phyloP scores from a whole-genome alignment of 1,139 yeast genomes.

The Scheffersomyces stambukii region DNA sequence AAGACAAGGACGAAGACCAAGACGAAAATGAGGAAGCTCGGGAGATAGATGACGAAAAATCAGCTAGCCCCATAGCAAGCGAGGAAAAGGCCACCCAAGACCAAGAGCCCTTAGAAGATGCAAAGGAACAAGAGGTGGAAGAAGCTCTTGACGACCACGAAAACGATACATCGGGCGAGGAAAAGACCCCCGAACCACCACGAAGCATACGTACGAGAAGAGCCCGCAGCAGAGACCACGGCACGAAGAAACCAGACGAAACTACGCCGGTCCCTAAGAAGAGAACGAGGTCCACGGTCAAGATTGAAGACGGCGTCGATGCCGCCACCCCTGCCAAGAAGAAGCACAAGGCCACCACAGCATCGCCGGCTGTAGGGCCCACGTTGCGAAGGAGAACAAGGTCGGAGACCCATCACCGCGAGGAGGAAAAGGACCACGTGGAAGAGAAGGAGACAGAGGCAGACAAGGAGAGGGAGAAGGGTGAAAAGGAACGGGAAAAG shows the following conservation, averaged over 20 bases:
- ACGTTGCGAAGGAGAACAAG: conserved; percentile 20
- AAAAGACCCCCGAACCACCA: conserved; percentile 8
- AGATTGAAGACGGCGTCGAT: conserved; percentile 15
- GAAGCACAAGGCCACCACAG: conserved; percentile 8
- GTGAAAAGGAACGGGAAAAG: conserved; percentile 8
- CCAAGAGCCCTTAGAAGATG: conserved; percentile 12
- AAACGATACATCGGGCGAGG: conserved; percentile 17
- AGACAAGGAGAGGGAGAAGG: conserved; percentile 6
- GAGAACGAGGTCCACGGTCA: conserved; percentile 25
- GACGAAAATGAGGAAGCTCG: conserved; percentile 7
- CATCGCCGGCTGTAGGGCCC: conserved; percentile 11
- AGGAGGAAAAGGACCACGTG: conserved; percentile 9
- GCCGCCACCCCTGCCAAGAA: conserved; percentile 12
- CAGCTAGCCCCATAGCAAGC: conserved; percentile 4
- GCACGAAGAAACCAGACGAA: conserved; percentile 9
- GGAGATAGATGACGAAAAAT: conserved; percentile 5
- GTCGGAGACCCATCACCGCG: conserved; percentile 22
- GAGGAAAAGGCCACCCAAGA: conserved; percentile 3
- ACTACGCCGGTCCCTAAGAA: conserved; percentile 19
- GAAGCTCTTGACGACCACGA: conserved; percentile 9
- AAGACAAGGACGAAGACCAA: conserved; percentile 4
- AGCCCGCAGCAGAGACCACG: conserved; percentile 11
- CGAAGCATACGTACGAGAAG: conserved; percentile 13
- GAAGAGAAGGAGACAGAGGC: conserved; percentile 8
- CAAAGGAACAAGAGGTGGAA: conserved; percentile 10